phyloP scores from a whole-genome alignment of 2,329 filamentous ascomycete genomes.

The Lachnellula suecica region DNA sequence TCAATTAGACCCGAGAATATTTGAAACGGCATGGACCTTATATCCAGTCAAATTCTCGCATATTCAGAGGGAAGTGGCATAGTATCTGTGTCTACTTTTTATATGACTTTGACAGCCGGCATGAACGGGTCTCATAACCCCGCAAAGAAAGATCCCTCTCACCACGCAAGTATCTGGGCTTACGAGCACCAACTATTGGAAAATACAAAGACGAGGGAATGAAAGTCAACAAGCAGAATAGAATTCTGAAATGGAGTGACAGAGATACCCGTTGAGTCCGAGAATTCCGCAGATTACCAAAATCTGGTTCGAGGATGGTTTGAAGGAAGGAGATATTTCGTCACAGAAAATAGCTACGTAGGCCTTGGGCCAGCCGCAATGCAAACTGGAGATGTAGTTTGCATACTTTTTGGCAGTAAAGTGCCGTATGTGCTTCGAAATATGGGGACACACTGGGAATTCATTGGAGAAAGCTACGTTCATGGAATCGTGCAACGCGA shows the following conservation, averaged over 20 bases:
- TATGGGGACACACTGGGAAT: not conserved
- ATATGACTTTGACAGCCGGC: not conserved
- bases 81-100: not conserved
- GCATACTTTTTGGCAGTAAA: constrained; percentile 9
- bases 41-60: not conserved
- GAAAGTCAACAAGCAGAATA: not conserved
- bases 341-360: constrained; percentile 9
- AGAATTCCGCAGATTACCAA: too few relatives aligned
- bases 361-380: constrained; percentile 3
- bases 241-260: not conserved
- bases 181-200: not conserved
- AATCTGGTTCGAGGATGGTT: too few relatives aligned
- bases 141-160: not conserved
- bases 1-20: too few relatives aligned
- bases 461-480: constrained; percentile 10
- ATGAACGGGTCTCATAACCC: not conserved
- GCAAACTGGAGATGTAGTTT: constrained; percentile 3
- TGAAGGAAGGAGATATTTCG: too few relatives aligned
- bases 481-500: constrained; percentile 15
- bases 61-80: not conserved
- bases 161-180: not conserved
- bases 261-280: not conserved
- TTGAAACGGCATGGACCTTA: not conserved
- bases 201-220: not conserved
- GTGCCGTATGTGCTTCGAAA: constrained; percentile 8